Evolutionary conservation across 1,139 yeast genomes (phyloP).

Genomic region (Blastobotrys capitulatus): DNA sequence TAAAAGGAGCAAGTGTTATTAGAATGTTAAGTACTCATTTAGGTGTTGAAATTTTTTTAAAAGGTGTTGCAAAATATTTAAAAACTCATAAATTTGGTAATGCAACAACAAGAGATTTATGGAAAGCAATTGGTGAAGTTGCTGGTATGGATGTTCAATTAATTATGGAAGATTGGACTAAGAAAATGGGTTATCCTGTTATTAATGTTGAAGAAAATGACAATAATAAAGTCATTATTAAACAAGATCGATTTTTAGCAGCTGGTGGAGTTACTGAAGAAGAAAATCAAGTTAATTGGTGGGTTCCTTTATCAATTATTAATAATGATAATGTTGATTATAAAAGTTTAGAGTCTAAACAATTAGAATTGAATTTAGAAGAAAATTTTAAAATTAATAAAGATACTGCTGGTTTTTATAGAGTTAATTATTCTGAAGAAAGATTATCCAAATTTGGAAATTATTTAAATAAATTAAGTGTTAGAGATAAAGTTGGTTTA

Average conservation of each 20-base stretch:
- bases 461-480: constrained; percentile 42
- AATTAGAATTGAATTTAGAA: constrained; percentile 37
- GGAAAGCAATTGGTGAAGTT: constrained; percentile 69
- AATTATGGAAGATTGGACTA: constrained; percentile 80
- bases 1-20: constrained; percentile 75
- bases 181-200: constrained; percentile 79
- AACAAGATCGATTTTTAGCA: constrained; percentile 69
- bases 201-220: constrained; percentile 49
- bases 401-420: constrained; percentile 76
- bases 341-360: constrained; percentile 52
- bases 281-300: constrained; percentile 68
- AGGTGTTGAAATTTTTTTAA: constrained; percentile 68
- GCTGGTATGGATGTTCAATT: constrained; percentile 67
- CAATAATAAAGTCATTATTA: constrained; percentile 43
- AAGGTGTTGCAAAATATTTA: constrained; percentile 73
- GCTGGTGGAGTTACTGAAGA: constrained; percentile 74
- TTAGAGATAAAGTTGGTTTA: constrained; percentile 61
- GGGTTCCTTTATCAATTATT: constrained; percentile 73
- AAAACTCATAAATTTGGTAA: constrained; percentile 66
- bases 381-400: constrained; percentile 70
- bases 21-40: constrained; percentile 72
- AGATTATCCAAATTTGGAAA: constrained; percentile 38
- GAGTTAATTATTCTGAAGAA: constrained; percentile 60
- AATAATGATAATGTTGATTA: constrained; percentile 59
- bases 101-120: constrained; percentile 73